Percentiles rank a stretch among this genome's conserved stretches.
Conservation (phyloP, 331 rosid species). For the Quercus tomentella region DNA sequence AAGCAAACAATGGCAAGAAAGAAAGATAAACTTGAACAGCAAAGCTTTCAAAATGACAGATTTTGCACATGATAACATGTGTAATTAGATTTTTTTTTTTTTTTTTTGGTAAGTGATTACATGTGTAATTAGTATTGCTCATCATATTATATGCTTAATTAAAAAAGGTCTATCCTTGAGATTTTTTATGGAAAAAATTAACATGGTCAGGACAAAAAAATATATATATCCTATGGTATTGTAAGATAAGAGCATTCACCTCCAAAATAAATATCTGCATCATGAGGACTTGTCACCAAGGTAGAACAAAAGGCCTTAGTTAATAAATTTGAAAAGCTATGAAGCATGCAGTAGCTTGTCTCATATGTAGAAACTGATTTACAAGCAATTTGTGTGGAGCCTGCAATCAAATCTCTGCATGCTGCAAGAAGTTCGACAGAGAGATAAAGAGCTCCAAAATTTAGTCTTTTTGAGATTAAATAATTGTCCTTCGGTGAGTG, state of each 20-base stretch:
- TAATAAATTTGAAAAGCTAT: conserved; percentile 42
- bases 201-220: background rate
- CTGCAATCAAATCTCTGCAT: conserved; percentile 49
- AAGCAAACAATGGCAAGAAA: background rate
- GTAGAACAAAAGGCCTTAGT: conserved; percentile 55
- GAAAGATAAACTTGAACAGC: background rate
- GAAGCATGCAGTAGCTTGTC: conserved; percentile 48
- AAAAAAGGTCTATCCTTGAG: no score
- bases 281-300: conserved; percentile 37
- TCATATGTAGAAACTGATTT: conserved; percentile 34
- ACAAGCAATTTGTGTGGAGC: conserved; percentile 28
- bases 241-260: conserved; percentile 42
- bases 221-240: background rate
- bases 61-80: background rate
- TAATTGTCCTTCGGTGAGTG: conserved; percentile 21
- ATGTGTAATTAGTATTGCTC: no score
- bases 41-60: background rate
- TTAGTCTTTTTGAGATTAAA: conserved; percentile 24
- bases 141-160: no score
- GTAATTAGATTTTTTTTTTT: no score
- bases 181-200: background rate
- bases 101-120: no score
- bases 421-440: conserved; percentile 69
- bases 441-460: conserved; percentile 84
- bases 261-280: conserved; percentile 58